Conservation (phyloP, 805 yeast genomes). For the Hanseniaspora jakobsenii region DNA sequence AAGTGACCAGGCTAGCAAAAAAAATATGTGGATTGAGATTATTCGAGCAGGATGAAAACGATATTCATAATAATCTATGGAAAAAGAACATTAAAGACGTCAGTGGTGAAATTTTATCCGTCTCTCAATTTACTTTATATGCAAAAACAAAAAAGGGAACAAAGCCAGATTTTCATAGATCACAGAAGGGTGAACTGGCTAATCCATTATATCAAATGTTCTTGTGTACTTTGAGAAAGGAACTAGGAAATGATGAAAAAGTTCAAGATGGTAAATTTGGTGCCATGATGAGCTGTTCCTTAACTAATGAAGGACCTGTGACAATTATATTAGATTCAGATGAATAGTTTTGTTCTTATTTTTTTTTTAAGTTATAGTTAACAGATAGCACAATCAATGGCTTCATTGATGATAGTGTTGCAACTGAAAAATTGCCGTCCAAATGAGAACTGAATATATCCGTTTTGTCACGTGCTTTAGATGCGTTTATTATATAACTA, state of each 20-base stretch:
- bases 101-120: constrained; percentile 64
- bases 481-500: too few species aligned
- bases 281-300: constrained; percentile 89
- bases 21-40: constrained; percentile 56
- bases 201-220: constrained; percentile 38
- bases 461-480: too few species aligned
- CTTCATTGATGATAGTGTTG: too few species aligned
- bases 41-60: constrained; percentile 60
- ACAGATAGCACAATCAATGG: not conserved
- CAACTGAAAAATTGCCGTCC: too few species aligned
- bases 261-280: constrained; percentile 89
- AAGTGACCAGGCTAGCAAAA: constrained; percentile 53
- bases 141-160: constrained; percentile 82
- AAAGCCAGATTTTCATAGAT: constrained; percentile 87
- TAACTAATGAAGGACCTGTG: constrained; percentile 88
- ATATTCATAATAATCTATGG: constrained; percentile 52
- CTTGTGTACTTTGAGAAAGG: constrained; percentile 34
- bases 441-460: too few species aligned
- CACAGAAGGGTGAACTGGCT: constrained; percentile 65
- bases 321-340: constrained; percentile 72
- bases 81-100: constrained; percentile 52
- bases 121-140: constrained; percentile 84
- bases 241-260: constrained; percentile 43
- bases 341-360: constrained; percentile 23
- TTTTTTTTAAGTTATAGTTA: not conserved